Evolutionary conservation across 2,329 filamentous ascomycete species (phyloP), one percentile per base, ranked within the genome.

Genomic region (Aspergillus sp.): DNA sequence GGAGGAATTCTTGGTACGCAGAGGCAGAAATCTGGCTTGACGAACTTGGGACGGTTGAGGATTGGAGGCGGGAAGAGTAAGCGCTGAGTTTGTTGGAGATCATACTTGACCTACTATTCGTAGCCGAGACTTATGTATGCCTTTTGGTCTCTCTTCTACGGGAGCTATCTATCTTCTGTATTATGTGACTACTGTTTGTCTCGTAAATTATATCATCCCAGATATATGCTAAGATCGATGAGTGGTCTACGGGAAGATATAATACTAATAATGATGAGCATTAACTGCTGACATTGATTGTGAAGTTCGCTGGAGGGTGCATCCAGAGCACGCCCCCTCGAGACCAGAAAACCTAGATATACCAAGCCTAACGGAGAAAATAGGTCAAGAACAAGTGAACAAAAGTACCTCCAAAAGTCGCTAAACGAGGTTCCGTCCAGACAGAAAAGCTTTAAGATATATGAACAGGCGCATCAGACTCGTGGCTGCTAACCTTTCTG

Each of bases 21-120:
- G 34, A 90, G 89, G 74, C 82, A 81, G 43, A 83, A 83, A 66
- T 82, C 83, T 8, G 84, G 86, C 45, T 74, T 91, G 41, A 85
- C 87, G 5, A 87, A 90, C 68, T 85, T 91, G 70, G 87, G 88
- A 5, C 80, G 89, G 56, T 74, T 91, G 48, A 88, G 87, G n/a
- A 88, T 89, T 34, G 87, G 89, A 15, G 79, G 86, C 43, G 85
- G 86, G 43, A 85, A 85, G 55, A 68, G 67, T 49, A 78, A 76
- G 62, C 69, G 69, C 47, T 77, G 63, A 73, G 34, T n/a, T 3
- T 36, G 13, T 36, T 36, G 7, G 34, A 9, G 9, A 30, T 30
- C 11, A 9, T 30, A 9, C 26, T 30, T 30, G 26, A 30, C 26
- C 26, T 30, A 30, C 9, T 30, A 26, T 8, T 26, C 4, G 26